Evolutionary conservation across 108 stramenopile genomes (phyloP).

Genomic region (Pseudonitzschia delicatissima): DNA sequence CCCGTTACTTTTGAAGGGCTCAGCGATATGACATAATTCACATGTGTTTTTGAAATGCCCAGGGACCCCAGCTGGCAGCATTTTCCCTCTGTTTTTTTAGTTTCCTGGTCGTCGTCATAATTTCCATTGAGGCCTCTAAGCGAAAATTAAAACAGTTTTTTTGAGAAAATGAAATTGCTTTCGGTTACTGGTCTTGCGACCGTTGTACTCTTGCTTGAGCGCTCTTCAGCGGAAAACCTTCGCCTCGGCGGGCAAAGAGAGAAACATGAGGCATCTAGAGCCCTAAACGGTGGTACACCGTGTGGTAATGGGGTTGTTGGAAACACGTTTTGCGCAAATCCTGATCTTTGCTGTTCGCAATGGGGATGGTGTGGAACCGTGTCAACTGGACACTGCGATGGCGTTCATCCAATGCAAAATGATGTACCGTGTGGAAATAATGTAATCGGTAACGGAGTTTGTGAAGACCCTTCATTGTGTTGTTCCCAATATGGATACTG

Average conservation of each 20-base stretch:
- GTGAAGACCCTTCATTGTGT: slow-evolving; percentile 7
- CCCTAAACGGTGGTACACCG: neutral
- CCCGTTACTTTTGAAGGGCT: no score
- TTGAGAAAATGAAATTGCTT: no score
- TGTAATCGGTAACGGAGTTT: slow-evolving; percentile 5
- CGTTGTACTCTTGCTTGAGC: neutral
- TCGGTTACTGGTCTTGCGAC: neutral
- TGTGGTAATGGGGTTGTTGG: neutral
- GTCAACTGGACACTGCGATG: no score
- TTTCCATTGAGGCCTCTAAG: no score
- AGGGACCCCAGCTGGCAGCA: no score
- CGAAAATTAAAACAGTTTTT: no score
- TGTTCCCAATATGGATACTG: slow-evolving; percentile 40
- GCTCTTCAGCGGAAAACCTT: neutral
- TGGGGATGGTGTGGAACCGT: slow-evolving; percentile 46
- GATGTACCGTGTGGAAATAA: neutral
- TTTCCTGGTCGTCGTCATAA: no score
- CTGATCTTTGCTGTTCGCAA: slow-evolving; percentile 24
- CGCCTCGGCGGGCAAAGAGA: neutral
- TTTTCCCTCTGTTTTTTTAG: no score
- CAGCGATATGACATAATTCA: no score
- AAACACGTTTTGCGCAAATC: neutral
- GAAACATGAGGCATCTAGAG: neutral
- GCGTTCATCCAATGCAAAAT: no score
- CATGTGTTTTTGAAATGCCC: no score